Conservation (phyloP, 805 yeast species). For the Candida sonorensis region DNA sequence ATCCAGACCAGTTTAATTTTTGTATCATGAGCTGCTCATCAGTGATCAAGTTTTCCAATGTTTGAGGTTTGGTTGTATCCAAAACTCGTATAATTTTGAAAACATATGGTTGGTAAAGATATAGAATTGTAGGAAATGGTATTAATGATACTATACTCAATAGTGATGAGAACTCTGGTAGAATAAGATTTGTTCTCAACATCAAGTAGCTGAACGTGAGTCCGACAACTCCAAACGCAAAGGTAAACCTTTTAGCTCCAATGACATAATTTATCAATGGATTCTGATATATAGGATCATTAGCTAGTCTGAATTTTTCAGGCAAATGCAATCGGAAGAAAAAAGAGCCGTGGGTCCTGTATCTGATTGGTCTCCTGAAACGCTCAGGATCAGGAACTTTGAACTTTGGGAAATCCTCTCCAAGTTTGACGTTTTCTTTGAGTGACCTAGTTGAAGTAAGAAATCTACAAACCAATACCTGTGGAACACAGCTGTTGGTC, state of each 20-base stretch:
- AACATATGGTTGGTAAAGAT: slow-evolving; percentile 59
- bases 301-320: slow-evolving; percentile 44
- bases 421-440: slow-evolving; percentile 19
- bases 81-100: slow-evolving; percentile 66
- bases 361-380: slow-evolving; percentile 14
- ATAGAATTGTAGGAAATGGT: slow-evolving; percentile 53
- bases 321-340: slow-evolving; percentile 34
- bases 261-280: slow-evolving; percentile 59
- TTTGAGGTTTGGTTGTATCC: slow-evolving; percentile 55
- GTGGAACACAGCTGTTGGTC: no score
- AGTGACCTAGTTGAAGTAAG: not conserved
- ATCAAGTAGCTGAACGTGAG: slow-evolving; percentile 56
- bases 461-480: not conserved
- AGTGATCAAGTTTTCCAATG: slow-evolving; percentile 48
- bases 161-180: slow-evolving; percentile 37
- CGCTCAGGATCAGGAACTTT: slow-evolving; percentile 19
- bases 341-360: slow-evolving; percentile 26
- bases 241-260: slow-evolving; percentile 51
- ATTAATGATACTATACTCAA: slow-evolving; percentile 37
- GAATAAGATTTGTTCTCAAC: slow-evolving; percentile 45
- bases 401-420: slow-evolving; percentile 24
- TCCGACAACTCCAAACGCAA: slow-evolving; percentile 57
- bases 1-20: slow-evolving; percentile 61
- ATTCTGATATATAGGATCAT: slow-evolving; percentile 56
- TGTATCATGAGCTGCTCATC: slow-evolving; percentile 67